Evolutionary conservation across 208 protist genomes (phyloP).

Genomic region (Trypanosoma congolense): DNA sequence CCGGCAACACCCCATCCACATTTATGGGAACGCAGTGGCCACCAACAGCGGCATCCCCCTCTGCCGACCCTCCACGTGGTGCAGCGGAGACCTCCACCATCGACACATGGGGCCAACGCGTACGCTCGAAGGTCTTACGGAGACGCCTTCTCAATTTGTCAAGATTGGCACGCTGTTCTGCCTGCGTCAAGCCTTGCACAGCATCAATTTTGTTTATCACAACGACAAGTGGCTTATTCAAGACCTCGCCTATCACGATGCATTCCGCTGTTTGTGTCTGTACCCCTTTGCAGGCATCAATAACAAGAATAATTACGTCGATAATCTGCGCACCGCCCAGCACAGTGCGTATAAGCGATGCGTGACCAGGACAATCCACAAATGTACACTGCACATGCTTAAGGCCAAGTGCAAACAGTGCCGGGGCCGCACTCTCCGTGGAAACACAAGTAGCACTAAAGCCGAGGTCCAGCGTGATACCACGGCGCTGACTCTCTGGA

Average conservation of each 20-base stretch:
- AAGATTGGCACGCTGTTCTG: constrained; percentile 28
- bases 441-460: constrained; percentile 88
- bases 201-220: constrained; percentile 97
- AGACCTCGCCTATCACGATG: constrained; percentile 75
- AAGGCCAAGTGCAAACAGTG: constrained; percentile 25
- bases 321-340: constrained; percentile 98
- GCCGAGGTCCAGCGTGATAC: constrained; percentile 98
- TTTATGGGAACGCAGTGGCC: constrained; percentile 19
- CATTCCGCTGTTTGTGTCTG: constrained; percentile 98
- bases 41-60: not conserved
- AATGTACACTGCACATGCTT: constrained; percentile 87
- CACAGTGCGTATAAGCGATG: constrained; percentile 97
- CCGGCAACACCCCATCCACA: constrained; percentile 34
- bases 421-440: constrained; percentile 3
- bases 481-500: constrained; percentile 93
- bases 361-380: constrained; percentile 98
- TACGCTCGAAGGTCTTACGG: constrained; percentile 54
- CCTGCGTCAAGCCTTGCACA: constrained; percentile 30
- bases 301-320: constrained; percentile 96
- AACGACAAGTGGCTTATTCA: constrained; percentile 86
- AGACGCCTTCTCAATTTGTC: constrained; percentile 47
- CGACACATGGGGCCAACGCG: constrained; percentile 59
- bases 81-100: constrained; percentile 70
- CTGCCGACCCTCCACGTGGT: constrained; percentile 22
- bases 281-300: constrained; percentile 96